phyloP scores from a whole-genome alignment of 2,329 filamentous ascomycete species.

The Pseudofabraea citricarpa region DNA sequence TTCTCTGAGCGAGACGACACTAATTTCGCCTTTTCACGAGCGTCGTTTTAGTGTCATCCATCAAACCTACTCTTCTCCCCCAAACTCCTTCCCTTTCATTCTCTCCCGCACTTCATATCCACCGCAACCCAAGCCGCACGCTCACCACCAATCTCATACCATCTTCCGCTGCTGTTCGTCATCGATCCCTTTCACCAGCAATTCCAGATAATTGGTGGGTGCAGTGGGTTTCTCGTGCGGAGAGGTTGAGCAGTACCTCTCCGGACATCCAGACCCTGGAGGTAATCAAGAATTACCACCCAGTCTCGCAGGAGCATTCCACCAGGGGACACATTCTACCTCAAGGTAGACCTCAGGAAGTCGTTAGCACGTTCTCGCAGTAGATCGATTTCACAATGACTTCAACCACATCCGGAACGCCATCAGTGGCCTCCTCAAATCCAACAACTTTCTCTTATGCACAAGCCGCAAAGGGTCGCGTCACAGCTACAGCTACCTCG shows the following conservation, averaged over 20 bases:
- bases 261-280: conserved; percentile 29
- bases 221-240: conserved; percentile 24
- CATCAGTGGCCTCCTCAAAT: conserved; percentile 25
- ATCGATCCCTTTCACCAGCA: too few species aligned
- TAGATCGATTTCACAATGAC: conserved; percentile 32
- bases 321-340: conserved; percentile 8
- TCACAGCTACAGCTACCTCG: conserved; percentile 18
- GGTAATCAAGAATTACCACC: conserved; percentile 19
- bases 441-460: conserved; percentile 81
- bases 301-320: conserved; percentile 11
- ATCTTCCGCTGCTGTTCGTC: too few species aligned
- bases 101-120: too few species aligned
- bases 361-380: conserved; percentile 4
- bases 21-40: too few species aligned
- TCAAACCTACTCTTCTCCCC: too few species aligned
- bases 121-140: too few species aligned
- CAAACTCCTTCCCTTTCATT: too few species aligned
- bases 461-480: conserved; percentile 83
- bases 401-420: conserved; percentile 29
- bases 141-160: too few species aligned
- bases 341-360: conserved; percentile 7
- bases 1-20: too few species aligned
- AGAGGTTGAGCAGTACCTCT: conserved; percentile 32
- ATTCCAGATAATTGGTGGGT: conserved; percentile 12
- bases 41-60: too few species aligned